Conservation (phyloP, 1,284 basidiomycete species). For the Singerocomus inundabilis region DNA sequence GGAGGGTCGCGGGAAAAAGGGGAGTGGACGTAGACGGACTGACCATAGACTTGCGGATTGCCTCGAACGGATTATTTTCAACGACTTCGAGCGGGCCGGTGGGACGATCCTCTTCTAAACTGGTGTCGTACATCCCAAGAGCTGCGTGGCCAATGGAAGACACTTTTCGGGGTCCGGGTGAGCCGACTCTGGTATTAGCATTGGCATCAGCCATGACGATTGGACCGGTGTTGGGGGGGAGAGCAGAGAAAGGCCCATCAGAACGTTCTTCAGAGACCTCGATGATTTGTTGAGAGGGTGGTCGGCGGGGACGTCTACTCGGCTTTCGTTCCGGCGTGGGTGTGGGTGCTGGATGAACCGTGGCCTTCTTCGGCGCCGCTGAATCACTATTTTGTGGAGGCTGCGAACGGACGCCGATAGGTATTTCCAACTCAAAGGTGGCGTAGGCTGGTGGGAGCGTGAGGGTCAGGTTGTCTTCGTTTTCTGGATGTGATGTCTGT, state of each 20-base stretch:
- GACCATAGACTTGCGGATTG: conserved; percentile 21
- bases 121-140: too few species aligned
- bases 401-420: conserved; percentile 30
- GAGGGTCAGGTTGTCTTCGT: conserved; percentile 20
- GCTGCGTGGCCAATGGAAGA: conserved; percentile 2
- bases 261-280: conserved; percentile 43
- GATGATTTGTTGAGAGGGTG: conserved; percentile 43
- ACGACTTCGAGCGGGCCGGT: too few species aligned
- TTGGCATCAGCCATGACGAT: neutral
- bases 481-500: neutral
- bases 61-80: too few species aligned
- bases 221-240: conserved; percentile 15
- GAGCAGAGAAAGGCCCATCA: conserved; percentile 9
- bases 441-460: conserved; percentile 58
- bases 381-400: conserved; percentile 5
- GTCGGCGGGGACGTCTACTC: conserved; percentile 15
- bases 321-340: conserved; percentile 13
- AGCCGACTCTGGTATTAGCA: too few species aligned
- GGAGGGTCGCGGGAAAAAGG: neutral
- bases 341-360: conserved; percentile 1
- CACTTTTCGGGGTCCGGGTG: neutral
- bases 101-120: too few species aligned
- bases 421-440: conserved; percentile 45
- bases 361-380: neutral
- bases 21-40: neutral